Conservation (phyloP, 345 rosid species). For the Moricandia arvensis region DNA sequence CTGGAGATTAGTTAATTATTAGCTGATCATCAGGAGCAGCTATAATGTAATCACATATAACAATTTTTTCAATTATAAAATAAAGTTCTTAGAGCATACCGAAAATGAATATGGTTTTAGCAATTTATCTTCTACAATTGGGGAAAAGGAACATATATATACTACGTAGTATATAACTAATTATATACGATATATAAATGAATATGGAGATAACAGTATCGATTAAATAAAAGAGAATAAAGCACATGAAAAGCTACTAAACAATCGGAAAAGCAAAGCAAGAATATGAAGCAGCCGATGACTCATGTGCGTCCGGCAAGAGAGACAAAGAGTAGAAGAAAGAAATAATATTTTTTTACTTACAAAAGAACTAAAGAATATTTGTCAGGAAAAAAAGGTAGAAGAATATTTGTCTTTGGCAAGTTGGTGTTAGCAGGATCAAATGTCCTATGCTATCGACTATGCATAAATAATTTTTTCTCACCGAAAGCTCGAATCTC, state of each 20-base stretch:
- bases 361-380: too few species aligned
- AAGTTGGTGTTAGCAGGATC: conserved; percentile 33
- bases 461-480: neutral
- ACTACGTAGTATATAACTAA: neutral
- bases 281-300: neutral
- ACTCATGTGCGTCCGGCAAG: conserved; percentile 1
- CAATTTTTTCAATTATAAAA: too few species aligned
- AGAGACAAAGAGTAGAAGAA: conserved; percentile 2
- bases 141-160: too few species aligned
- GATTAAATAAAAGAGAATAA: neutral
- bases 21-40: too few species aligned
- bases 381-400: too few species aligned
- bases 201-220: neutral
- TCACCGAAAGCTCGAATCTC: conserved; percentile 31
- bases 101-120: too few species aligned
- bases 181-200: neutral
- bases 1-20: too few species aligned
- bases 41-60: too few species aligned
- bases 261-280: neutral
- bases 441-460: neutral
- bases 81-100: too few species aligned
- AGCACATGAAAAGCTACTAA: neutral
- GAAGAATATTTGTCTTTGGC: conserved; percentile 27
- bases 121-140: too few species aligned
- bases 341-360: neutral